A percentile compares a stretch with the other conserved stretches of the same genome.
Conservation (phyloP, 148 eudicot genomes). For the Polygonum maritimum region DNA sequence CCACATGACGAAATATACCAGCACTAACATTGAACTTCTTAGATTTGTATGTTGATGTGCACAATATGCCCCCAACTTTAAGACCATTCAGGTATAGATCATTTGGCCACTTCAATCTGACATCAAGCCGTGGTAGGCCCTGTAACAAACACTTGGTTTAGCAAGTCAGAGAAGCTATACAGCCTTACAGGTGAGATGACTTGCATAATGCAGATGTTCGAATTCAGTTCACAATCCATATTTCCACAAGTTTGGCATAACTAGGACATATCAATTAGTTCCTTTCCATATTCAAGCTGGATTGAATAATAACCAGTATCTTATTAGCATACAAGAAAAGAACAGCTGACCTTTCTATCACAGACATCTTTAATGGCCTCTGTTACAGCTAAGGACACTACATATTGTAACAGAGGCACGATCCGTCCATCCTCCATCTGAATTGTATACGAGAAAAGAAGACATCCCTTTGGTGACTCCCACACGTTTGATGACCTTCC, state of each 20-base stretch:
- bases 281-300: neutral
- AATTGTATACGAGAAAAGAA: constrained; percentile 67
- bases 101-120: constrained; percentile 93
- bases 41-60: constrained; percentile 81
- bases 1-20: constrained; percentile 41
- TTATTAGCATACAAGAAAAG: neutral
- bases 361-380: constrained; percentile 77
- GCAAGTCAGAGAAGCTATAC: neutral
- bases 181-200: neutral
- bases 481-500: constrained; percentile 78
- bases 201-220: neutral
- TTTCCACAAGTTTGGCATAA: neutral
- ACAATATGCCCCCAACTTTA: constrained; percentile 89
- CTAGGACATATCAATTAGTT: neutral
- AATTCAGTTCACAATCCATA: neutral
- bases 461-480: constrained; percentile 86
- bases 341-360: constrained; percentile 40
- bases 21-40: constrained; percentile 83
- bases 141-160: constrained; percentile 21
- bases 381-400: constrained; percentile 76
- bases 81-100: constrained; percentile 84
- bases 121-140: constrained; percentile 76
- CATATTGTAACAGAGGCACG: constrained; percentile 78
- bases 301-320: no score
- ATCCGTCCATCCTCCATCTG: constrained; percentile 85